Conservation (phyloP, 2,329 filamentous ascomycete species). For the Niveomyces coronatus region DNA sequence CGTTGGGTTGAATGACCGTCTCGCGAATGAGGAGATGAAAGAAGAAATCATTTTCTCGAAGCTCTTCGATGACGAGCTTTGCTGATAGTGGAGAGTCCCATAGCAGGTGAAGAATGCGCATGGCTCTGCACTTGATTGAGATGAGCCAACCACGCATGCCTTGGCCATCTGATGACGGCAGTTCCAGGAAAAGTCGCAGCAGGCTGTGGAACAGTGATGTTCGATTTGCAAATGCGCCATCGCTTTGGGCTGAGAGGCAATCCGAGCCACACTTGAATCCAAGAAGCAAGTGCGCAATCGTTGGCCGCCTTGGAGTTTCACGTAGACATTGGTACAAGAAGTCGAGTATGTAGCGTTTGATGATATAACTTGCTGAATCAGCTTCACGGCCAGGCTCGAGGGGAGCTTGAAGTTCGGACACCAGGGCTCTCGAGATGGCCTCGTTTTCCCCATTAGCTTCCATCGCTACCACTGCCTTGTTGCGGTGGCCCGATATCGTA, state of each 20-base stretch:
- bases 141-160: slow-evolving; percentile 59
- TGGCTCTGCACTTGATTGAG: slow-evolving; percentile 54
- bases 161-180: slow-evolving; percentile 53
- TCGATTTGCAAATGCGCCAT: slow-evolving; percentile 59
- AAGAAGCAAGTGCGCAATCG: slow-evolving; percentile 80
- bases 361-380: slow-evolving; percentile 62
- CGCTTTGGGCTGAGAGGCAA: slow-evolving; percentile 55
- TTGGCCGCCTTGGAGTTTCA: slow-evolving; percentile 65
- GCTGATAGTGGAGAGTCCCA: slow-evolving; percentile 78
- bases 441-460: slow-evolving; percentile 72
- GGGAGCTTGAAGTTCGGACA: slow-evolving; percentile 54
- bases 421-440: slow-evolving; percentile 65
- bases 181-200: slow-evolving; percentile 58
- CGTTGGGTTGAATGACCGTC: slow-evolving; percentile 55
- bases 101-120: slow-evolving; percentile 67
- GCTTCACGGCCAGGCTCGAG: slow-evolving; percentile 66
- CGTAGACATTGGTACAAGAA: slow-evolving; percentile 75
- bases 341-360: slow-evolving; percentile 76
- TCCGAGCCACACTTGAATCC: slow-evolving; percentile 73
- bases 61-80: slow-evolving; percentile 62
- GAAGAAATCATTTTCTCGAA: slow-evolving; percentile 71
- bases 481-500: slow-evolving; percentile 54
- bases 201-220: slow-evolving; percentile 78
- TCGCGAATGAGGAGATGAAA: slow-evolving; percentile 66
- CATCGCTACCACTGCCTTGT: slow-evolving; percentile 80